Evolutionary conservation across 2,329 filamentous ascomycete species (phyloP), one percentile per base, ranked within the genome.

Genomic region (Alternaria viburni): DNA sequence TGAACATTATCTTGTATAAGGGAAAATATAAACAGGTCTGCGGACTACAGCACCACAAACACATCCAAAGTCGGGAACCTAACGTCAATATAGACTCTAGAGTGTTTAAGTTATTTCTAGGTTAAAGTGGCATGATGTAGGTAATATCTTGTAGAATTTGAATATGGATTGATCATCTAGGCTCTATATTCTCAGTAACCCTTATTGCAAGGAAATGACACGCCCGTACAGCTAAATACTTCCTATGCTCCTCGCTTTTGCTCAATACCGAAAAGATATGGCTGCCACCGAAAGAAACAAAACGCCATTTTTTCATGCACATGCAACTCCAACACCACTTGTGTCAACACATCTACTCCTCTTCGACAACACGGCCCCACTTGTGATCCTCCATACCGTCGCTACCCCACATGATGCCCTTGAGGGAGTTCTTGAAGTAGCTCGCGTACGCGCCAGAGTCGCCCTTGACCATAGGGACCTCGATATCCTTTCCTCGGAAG

Each of bases 341-440:
- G 19, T 36, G 30, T n/a, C 13, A 25, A 25, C 19, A 41, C 13
- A 12, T 41, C 30, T 46, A 72, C 64, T 76, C 68, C 69, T 83
- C 81, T 30, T 82, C 76, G 46, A 85, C 74, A 15, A 84, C 74
- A 63, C 80, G 66, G 15, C 83, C 83, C 83, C 83, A 85, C 69
- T 83, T 80, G 71, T 85, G 82, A 45, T 71, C 61, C 70, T 81
- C 79, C 64, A 79, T 78, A 23, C 75, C 69, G 61, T 81, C 79
- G 43, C 78, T 78, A 8, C 83, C 83, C 73, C 83, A 85, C 83
- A 84, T 85, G 69, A 85, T 85, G 45, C 81, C 79, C 62, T 76
- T 78, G 70, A 85, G 69, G 82, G 83, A 84, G n/a, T 65, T 71
- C 75, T 83, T 83, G 62, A 85, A 73, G 36, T 74, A 59, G 36